Percentiles rank a stretch among this genome's conserved stretches.
Evolutionary conservation across 148 eudicot species (phyloP).

Genomic region (Fagopyrum tataricum): DNA sequence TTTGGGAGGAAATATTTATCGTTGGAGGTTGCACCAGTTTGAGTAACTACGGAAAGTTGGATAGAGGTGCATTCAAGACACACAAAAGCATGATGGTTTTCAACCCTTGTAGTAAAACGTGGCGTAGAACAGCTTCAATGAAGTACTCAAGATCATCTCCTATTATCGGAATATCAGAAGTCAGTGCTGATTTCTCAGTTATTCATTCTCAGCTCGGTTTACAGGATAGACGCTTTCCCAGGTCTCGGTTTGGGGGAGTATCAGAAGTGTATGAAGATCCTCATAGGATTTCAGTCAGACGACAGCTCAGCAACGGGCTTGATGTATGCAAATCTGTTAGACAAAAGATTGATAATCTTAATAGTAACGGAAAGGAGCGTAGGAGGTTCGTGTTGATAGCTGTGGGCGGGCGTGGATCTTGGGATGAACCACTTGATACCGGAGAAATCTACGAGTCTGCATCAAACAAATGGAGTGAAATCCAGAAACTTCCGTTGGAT

Average conservation of each 20-base stretch:
- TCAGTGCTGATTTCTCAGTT: constrained; percentile 40
- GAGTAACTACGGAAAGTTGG: constrained; percentile 70
- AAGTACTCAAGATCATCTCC: constrained; percentile 86
- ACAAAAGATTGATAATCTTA: constrained; percentile 41
- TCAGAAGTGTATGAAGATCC: constrained; percentile 97
- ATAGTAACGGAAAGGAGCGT: constrained; percentile 38
- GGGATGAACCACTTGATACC: constrained; percentile 88
- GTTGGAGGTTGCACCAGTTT: constrained; percentile 95
- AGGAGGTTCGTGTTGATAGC: constrained; percentile 68
- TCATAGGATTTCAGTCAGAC: constrained; percentile 89
- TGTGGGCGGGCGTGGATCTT: constrained; percentile 85
- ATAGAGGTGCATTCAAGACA: constrained; percentile 78
- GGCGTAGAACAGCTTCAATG: constrained; percentile 84
- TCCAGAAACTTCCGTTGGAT: constrained; percentile 70
- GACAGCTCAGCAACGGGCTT: constrained; percentile 50
- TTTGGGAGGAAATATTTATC: constrained; percentile 61
- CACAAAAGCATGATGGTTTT: constrained; percentile 79
- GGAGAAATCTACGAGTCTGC: constrained; percentile 76
- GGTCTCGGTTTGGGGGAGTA: constrained; percentile 71
- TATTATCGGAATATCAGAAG: constrained; percentile 67
- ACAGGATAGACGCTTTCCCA: constrained; percentile 56
- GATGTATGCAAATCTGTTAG: constrained; percentile 49
- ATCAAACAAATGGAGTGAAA: constrained; percentile 88
- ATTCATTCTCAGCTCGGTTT: constrained; percentile 47
- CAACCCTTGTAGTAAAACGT: constrained; percentile 63